These are phyloP conservation scores for Colletotrichum incanum DNA, from an alignment of 2,329 filamentous ascomycete genomes.

Conservation along the genomic window DNA sequence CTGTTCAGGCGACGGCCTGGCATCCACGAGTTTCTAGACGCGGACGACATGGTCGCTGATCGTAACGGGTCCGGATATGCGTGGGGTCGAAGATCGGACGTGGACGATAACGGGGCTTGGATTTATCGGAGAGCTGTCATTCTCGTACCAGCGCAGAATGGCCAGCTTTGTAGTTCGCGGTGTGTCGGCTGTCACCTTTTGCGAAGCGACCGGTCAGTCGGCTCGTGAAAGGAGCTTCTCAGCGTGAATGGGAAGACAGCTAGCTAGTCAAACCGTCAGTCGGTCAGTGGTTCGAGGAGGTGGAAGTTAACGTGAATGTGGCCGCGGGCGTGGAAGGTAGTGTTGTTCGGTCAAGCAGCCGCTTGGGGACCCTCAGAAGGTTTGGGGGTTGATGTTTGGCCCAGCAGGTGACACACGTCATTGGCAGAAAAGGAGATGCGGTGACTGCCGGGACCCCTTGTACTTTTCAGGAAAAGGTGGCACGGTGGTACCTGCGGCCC, in stretches of 20 bases:
- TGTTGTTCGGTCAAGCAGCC: slow-evolving; percentile 42
- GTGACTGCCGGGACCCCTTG: slow-evolving; percentile 43
- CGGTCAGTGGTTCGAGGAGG: slow-evolving; percentile 1
- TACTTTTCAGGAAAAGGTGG: slow-evolving; percentile 40
- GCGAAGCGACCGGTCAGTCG: slow-evolving; percentile 5
- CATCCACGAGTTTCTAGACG: slow-evolving; percentile 64
- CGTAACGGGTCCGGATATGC: slow-evolving; percentile 29
- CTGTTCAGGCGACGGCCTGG: slow-evolving; percentile 62
- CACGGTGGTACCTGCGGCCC: slow-evolving; percentile 42
- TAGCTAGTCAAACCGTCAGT: neutral
- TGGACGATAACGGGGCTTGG: slow-evolving; percentile 21
- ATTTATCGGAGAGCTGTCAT: slow-evolving; percentile 40
- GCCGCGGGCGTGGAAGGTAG: slow-evolving; percentile 28
- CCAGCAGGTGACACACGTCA: slow-evolving; percentile 44
- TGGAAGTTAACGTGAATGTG: slow-evolving; percentile 15
- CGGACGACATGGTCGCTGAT: slow-evolving; percentile 66
- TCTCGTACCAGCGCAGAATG: slow-evolving; percentile 40
- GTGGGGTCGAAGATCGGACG: slow-evolving; percentile 35
- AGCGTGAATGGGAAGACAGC: neutral
- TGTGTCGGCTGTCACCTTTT: slow-evolving; percentile 1
- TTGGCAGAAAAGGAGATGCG: slow-evolving; percentile 44
- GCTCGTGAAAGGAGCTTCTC: neutral
- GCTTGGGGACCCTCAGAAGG: slow-evolving; percentile 42
- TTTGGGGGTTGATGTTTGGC: slow-evolving; percentile 43
- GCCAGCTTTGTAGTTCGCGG: slow-evolving; percentile 23